These are phyloP conservation scores for Porphyra umbilicalis DNA, from an alignment of 31 red algal genomes.

Conservation along the genomic window DNA sequence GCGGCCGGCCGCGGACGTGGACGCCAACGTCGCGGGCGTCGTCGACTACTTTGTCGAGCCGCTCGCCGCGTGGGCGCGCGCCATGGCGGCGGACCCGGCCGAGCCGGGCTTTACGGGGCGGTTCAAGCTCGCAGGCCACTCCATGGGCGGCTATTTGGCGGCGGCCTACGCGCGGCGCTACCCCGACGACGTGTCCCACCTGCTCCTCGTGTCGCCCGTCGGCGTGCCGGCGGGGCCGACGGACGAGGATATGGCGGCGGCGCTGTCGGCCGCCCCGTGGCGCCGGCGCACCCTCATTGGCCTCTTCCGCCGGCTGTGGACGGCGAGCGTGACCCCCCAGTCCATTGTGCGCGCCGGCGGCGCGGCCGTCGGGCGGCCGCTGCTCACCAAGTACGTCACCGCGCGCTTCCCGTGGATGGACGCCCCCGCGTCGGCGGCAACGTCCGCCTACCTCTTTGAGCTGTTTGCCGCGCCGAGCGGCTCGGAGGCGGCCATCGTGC, in stretches of 20 bases:
- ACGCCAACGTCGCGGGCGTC: background rate
- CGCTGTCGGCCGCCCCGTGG: background rate
- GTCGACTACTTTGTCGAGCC: constrained; percentile 1
- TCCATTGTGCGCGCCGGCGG: background rate
- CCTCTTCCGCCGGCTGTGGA: constrained; percentile 3
- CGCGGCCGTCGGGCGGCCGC: background rate
- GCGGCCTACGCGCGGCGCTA: background rate
- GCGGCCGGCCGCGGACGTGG: background rate
- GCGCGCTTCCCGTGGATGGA: background rate
- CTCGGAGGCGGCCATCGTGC: constrained; percentile 32
- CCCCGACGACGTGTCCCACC: background rate
- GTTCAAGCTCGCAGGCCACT: constrained; percentile 3
- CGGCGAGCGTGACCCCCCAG: constrained; percentile 6
- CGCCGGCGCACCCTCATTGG: constrained; percentile 2
- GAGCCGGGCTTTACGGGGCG: background rate
- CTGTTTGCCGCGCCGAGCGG: constrained; percentile 12
- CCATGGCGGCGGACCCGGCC: background rate
- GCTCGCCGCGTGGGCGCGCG: background rate
- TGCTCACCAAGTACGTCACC: background rate
- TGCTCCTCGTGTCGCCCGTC: constrained; percentile 12
- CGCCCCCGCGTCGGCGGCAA: background rate
- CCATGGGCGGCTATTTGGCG: constrained; percentile 10
- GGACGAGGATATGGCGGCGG: background rate
- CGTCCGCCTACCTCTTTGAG: background rate
- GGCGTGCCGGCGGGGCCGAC: constrained; percentile 8